These are phyloP conservation scores for Pseudonitzschia delicatissima DNA, from an alignment of 108 stramenopile genomes.

Conservation along the genomic window DNA sequence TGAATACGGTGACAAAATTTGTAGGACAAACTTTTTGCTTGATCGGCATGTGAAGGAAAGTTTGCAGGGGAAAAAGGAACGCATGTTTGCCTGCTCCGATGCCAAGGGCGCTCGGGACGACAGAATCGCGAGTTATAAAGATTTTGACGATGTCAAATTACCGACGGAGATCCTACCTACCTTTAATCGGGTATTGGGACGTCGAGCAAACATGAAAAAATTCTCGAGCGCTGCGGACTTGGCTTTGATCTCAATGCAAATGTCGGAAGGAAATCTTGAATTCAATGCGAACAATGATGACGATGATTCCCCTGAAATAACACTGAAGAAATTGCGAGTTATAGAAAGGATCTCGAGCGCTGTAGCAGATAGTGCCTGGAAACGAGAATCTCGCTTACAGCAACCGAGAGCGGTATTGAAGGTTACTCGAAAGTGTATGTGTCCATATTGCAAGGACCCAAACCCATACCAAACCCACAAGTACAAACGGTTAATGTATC, in stretches of 20 bases:
- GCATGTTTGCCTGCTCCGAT: conserved; percentile 14
- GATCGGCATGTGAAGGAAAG: conserved; percentile 21
- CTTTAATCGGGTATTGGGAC: not conserved
- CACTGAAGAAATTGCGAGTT: conserved; percentile 2
- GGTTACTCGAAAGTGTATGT: conserved; percentile 25
- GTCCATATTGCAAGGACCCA: conserved; percentile 33
- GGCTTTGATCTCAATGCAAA: conserved; percentile 2
- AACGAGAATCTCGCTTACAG: conserved; percentile 25
- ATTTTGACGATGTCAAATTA: conserved; percentile 24
- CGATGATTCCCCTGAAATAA: not conserved
- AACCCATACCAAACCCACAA: conserved; percentile 34
- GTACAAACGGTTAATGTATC: conserved; percentile 28
- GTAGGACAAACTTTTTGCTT: conserved; percentile 21
- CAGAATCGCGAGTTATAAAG: conserved; percentile 19
- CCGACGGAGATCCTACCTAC: conserved; percentile 21
- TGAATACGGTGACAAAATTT: conserved; percentile 20
- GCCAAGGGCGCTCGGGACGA: not conserved
- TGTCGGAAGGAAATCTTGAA: not conserved
- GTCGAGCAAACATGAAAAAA: not conserved
- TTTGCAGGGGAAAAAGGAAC: conserved; percentile 10
- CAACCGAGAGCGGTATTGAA: conserved; percentile 19
- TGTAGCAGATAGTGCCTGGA: conserved; percentile 29
- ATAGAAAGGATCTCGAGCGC: conserved; percentile 19
- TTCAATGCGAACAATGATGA: not conserved
- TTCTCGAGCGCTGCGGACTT: conserved; percentile 1